These are phyloP conservation scores for Basipetospora chlamydospora DNA, from an alignment of 2,329 filamentous ascomycete genomes.

Conservation along the genomic window DNA sequence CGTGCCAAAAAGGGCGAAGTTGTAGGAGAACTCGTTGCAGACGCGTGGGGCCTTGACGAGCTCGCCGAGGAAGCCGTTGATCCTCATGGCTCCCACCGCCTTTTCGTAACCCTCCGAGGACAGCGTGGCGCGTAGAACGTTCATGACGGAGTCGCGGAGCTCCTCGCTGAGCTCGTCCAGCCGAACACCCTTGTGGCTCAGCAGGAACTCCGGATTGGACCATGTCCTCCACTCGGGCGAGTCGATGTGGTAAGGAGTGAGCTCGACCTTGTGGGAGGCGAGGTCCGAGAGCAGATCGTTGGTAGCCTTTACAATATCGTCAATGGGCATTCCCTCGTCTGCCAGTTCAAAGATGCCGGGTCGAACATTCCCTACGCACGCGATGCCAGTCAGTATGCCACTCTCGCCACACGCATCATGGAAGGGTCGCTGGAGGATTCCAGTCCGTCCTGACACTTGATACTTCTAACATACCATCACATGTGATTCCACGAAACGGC, in stretches of 20 bases:
- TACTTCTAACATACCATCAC: constrained; percentile 45
- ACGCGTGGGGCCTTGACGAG: constrained; percentile 46
- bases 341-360: constrained; percentile 40
- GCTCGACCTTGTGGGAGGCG: constrained; percentile 10
- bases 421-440: no score
- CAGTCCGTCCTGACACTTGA: no score
- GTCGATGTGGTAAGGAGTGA: constrained; percentile 45
- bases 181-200: constrained; percentile 53
- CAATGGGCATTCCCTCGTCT: constrained; percentile 49
- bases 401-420: no score
- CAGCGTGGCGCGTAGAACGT: constrained; percentile 41
- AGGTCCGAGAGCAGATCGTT: constrained; percentile 30
- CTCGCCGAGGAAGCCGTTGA: constrained; percentile 62
- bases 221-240: constrained; percentile 57
- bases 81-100: constrained; percentile 53
- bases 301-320: constrained; percentile 37
- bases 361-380: constrained; percentile 30
- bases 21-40: constrained; percentile 65
- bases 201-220: constrained; percentile 60
- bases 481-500: constrained; percentile 58
- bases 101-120: constrained; percentile 60
- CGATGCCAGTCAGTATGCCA: no score
- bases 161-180: constrained; percentile 41
- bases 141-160: constrained; percentile 34
- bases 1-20: constrained; percentile 55